Base-by-base conservation (phyloP, 495 filamentous ascomycete genomes). In the Diplogelasinospora grovesii region DNA sequence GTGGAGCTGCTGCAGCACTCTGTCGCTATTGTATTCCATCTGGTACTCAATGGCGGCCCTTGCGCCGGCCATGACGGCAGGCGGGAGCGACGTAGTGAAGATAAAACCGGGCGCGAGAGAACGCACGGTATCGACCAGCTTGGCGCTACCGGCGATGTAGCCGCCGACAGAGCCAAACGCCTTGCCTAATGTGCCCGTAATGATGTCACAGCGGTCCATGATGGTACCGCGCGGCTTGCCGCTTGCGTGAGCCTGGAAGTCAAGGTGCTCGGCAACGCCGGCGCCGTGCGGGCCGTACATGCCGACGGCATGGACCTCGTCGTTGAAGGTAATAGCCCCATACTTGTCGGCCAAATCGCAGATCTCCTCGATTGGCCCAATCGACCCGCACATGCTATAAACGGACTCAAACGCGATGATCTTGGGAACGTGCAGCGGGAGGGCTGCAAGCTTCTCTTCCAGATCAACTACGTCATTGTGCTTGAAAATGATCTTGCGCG, bases 401-500 rank as follows among this genome's bases (percentile, higher is more conserved):
- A 98, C 92, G 13, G 85, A 93, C 65, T 98, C 92, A 49, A 97
- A 98, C 14, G 92, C 92, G 46, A 98, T 98, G 44, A 98, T 94
- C 73, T 98, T 98, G 30, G 92, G 92, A 21, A 86, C 74, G 30
- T 89, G 70, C 2, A 81, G 59, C 0, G 90, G 88, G 22, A 98
- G 74, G 11, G 87, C 83, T 4, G 89, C 89, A 41, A 98, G 73
- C 56, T 98, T 97, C 31, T 73, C 69, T 65, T 98, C 92, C 5
- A 98, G 73, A 48, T 98, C 93, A 8, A 70, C 74, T 21, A 96
- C 53, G 54, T 98, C 92, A 47, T 98, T 98, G 67, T 98, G 92
- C 65, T 92, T 90, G 78, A 98, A 97, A 30, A 98, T 92, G 65
- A 98, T 76, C 70, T 98, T 98, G 67, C 82, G 88, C 13, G 92